Evolutionary conservation across 139 green algal species (phyloP), one percentile per base, ranked within the genome.

Genomic region (Eudorina sp.): DNA sequence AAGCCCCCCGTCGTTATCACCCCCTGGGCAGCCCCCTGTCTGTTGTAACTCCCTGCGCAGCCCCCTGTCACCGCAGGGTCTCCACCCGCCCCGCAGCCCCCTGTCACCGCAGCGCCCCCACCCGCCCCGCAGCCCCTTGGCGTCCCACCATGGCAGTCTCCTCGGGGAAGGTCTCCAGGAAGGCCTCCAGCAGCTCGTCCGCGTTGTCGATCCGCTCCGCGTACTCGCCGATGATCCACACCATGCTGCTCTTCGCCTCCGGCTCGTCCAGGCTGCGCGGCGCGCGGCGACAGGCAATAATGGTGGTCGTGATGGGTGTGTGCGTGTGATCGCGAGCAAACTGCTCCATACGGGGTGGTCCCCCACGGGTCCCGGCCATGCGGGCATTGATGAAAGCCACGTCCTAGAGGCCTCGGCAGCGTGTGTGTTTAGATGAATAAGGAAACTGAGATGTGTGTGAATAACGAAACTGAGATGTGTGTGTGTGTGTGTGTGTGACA

Each of bases 221-320:
- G 89, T 99, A 99, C 95, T 99, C 98, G 7, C 98, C 98, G 83
- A 99, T 98, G 92, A 99, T 99, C 98, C 97, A 99, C 29, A 98
- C 45, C 96, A 99, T 98, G 83, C 89, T 89, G 25, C 95, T 95
- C 93, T 98, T 98, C 41, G 98, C 98, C 88, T 99, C 98, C 6
- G 98, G 98, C 93, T 99, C 98, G 80, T 99, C 98, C 86, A 99
- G 94, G 7, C 80, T 86, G 53, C 27, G 34, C 29, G 55, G 55
- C 23, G 7, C 29, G 27, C 29, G 5, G 55, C 27, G 29, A 66
- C 64, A 74, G 14, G 68, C 3, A 48, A 4, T 4, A 48, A 76
- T 9, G 40, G 2, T 18, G 21, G 3, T 58, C 8, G 27, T 21
- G 0, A 51, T 55, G 70, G 41, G 40, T 6, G 31, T 18, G 36